phyloP scores from a whole-genome alignment of 129 eudicot species.

The Flaveria brownii region DNA sequence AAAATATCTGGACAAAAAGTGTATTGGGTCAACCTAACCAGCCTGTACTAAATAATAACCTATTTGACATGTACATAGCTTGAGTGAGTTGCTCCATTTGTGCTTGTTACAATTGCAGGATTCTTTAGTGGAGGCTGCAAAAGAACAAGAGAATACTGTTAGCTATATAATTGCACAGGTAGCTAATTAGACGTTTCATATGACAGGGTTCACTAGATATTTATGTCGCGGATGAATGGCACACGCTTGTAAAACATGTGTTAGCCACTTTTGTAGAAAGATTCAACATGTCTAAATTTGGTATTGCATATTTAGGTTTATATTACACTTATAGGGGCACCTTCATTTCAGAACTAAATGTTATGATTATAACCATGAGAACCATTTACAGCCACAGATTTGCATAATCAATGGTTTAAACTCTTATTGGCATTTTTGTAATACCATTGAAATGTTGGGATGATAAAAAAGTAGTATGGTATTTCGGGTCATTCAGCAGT shows the following conservation, averaged over 20 bases:
- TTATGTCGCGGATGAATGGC: neutral
- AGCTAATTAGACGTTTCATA: slow-evolving; percentile 43
- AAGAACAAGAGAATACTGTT: slow-evolving; percentile 65
- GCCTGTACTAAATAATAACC: neutral
- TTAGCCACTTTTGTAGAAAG: slow-evolving; percentile 7
- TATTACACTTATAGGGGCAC: too few species aligned
- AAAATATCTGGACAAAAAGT: neutral
- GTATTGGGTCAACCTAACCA: neutral
- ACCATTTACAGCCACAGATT: neutral
- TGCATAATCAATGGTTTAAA: neutral
- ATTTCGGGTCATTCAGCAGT: neutral
- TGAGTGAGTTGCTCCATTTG: neutral
- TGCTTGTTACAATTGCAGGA: slow-evolving; percentile 46
- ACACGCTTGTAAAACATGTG: neutral
- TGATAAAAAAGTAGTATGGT: neutral
- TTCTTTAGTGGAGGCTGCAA: slow-evolving; percentile 79
- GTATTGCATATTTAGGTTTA: neutral
- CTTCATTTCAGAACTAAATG: neutral
- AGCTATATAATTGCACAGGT: slow-evolving; percentile 75
- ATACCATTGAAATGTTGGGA: neutral
- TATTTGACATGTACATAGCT: neutral
- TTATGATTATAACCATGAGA: neutral
- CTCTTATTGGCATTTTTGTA: neutral
- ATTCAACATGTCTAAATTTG: neutral
- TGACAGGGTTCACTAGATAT: neutral